phyloP scores from a whole-genome alignment of 805 yeast genomes.

The Saturnispora ahearnii region DNA sequence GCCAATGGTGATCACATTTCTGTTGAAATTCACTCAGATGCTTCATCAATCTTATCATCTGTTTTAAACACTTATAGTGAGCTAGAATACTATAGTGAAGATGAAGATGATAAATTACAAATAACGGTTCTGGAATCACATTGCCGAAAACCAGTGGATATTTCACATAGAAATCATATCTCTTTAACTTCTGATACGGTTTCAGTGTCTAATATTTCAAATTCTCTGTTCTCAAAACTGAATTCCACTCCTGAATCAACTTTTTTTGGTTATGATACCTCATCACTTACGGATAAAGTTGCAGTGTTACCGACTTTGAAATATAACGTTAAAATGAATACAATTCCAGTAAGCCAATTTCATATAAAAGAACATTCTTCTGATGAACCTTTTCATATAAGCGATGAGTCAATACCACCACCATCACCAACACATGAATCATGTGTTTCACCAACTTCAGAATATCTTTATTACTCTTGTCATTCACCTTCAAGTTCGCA shows the following conservation, averaged over 20 bases:
- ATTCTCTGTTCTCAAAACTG: conserved; percentile 2
- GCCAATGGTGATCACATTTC: conserved; percentile 4
- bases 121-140: background rate
- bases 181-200: background rate
- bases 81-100: background rate
- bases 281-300: background rate
- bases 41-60: conserved; percentile 1
- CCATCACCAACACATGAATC: conserved; percentile 5
- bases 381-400: conserved; percentile 3
- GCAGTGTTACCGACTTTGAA: background rate
- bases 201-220: conserved; percentile 1
- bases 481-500: background rate
- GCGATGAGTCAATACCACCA: conserved; percentile 6
- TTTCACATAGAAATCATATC: background rate
- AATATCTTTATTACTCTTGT: conserved; percentile 5
- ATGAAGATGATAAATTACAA: background rate
- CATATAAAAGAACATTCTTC: conserved; percentile 17
- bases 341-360: conserved; percentile 21
- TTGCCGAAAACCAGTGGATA: background rate
- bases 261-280: background rate
- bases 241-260: background rate
- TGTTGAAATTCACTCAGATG: background rate
- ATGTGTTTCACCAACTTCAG: background rate
- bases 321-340: conserved; percentile 12
- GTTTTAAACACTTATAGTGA: conserved; percentile 1